Percentiles rank a stretch among this genome's conserved stretches.
Conservation (phyloP, 176 grass and related monocot genomes). For the Guadua angustifolia region DNA sequence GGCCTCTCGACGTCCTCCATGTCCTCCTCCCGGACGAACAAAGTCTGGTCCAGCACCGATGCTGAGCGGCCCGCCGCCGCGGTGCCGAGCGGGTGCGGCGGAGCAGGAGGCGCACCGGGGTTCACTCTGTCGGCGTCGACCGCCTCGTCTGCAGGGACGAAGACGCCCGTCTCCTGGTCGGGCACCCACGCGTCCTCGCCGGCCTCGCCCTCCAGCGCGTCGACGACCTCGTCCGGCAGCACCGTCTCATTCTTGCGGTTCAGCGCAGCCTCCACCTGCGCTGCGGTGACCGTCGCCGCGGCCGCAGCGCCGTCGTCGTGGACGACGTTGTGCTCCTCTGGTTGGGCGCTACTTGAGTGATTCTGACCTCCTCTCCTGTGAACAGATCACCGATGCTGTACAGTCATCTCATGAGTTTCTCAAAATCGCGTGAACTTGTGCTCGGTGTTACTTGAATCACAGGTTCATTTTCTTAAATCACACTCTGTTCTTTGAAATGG, state of each 20-base stretch:
- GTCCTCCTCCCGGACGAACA: constrained; percentile 59
- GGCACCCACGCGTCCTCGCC: constrained; percentile 40
- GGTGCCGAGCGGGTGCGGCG: neutral
- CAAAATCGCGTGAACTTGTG: neutral
- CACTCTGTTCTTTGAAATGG: neutral
- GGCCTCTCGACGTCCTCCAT: constrained; percentile 65
- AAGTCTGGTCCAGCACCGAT: constrained; percentile 61
- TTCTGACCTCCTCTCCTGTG: constrained; percentile 13
- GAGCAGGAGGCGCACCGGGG: neutral
- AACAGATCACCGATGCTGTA: neutral
- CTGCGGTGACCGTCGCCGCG: neutral
- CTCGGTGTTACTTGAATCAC: neutral
- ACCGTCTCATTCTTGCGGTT: constrained; percentile 55
- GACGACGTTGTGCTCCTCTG: neutral
- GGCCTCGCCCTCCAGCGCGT: neutral
- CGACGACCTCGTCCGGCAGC: neutral
- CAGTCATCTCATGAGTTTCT: neutral
- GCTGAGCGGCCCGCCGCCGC: neutral
- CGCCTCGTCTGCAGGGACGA: constrained; percentile 33
- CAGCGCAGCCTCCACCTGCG: constrained; percentile 45
- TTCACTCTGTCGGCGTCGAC: neutral
- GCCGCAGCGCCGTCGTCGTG: neutral
- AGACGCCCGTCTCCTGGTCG: constrained; percentile 54
- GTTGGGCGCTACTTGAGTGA: neutral
- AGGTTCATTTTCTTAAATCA: neutral